Base-by-base conservation (phyloP, 176 grass and related monocot genomes). In the Phyllostachys edulis region DNA sequence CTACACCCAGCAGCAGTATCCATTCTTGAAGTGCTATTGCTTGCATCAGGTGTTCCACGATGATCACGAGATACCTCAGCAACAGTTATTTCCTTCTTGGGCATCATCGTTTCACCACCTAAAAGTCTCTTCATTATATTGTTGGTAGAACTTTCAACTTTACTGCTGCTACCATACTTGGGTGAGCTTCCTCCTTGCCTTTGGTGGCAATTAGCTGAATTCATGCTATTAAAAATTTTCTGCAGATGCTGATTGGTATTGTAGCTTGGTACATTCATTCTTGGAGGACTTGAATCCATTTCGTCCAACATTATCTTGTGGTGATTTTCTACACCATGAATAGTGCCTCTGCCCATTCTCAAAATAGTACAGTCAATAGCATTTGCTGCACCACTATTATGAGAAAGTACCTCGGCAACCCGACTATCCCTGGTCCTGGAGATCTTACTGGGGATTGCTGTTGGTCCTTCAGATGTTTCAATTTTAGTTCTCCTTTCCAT, bases 201-300 rank as follows among this genome's bases (percentile, higher is more conserved):
- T 38, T 60, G 50, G 38, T 60, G 38, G 38, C 63, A 59, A 60
- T 59, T 77, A 24, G 49, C 50, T 60, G 50, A 38, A 77, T 59
- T 77, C 38, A 68, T 57, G 63, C 50, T 78, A 56, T 21, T 45
- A 44, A 59, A 16, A 20, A 15, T 77, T 36, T 78, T 78, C 65
- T 61, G 83, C 18, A 34, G 29, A 21, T 60, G 38, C 39, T 78
- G 74, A 14, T 40, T 50, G 52, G 18, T 5, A 76, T 20, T 68
- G 10, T 23, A 68, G 16, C 34, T 27, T 68, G 82, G 62, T 21
- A 40, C 7, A 56, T 67, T 59, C 10, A 69, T 29, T 37, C 55
- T 81, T 71, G 38, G 38, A 71, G 80, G 69, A 61, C 65, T 60
- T 82, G 13, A 44, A 82, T 34, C 67, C 67, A 45, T 71, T 82